Evolutionary conservation across 306 rosid genomes (phyloP), one percentile per base, ranked within the genome.

Genomic region (Acacia crassicarpa): DNA sequence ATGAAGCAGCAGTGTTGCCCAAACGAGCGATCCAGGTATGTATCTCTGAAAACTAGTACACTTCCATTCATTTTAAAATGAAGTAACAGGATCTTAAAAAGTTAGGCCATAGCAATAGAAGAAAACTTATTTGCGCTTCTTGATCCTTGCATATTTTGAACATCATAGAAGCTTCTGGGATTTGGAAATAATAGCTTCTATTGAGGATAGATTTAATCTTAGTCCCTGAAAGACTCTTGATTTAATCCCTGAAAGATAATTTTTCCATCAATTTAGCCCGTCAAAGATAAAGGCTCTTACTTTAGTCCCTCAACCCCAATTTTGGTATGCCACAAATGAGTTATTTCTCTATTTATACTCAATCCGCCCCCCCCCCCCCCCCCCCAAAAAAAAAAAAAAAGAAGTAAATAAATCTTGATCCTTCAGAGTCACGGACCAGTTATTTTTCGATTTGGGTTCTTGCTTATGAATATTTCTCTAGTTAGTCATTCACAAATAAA

Each of bases 11-110:
- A 63, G 82, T 87, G 87, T 90, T 95, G 74, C 98, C 98, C 30
- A 95, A 95, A 91, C 93, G 99, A 74, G 99, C 98, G 41, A 95
- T 95, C 82, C 99, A 95, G 95, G 99, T 95, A 30, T 77, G 85
- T 16, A 25, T 78, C 75, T 78, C 70, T 74, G 61, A 77, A 80
- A 49, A 75, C 45, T 53, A 9, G 9, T 44, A 30, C 76, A 72
- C 51, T 76, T 46, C 40, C 66, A 51, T 51, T 76, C 23, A 10
- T 48, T 54, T 4, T 72, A 67, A 56, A 66, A 38, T 72, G 22
- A 20, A 20, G 51, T 65, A 23, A 22, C 22, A 16, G 20, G 32
- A 40, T 86, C 56, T 53, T 66, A 43, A 32, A 38, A 23, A 72
- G 33, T 76, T 63, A 2, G 11, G 17, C 23, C 71, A 45, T 35